phyloP scores from a whole-genome alignment of 768 basidiomycete species.

The Pulveroboletus sp. region DNA sequence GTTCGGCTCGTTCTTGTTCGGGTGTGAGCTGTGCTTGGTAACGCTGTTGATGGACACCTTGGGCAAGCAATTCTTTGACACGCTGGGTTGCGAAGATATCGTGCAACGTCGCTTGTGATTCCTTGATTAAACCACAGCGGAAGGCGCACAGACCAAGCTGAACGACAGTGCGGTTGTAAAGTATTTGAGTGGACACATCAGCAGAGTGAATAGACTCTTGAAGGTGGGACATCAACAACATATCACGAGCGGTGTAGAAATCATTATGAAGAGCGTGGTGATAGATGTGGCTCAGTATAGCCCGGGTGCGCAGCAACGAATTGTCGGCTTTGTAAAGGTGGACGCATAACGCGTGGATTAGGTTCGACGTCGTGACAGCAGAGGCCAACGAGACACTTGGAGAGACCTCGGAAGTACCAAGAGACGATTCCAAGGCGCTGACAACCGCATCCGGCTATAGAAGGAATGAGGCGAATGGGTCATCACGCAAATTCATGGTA shows the following conservation, averaged over 20 bases:
- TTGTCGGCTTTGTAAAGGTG: conserved; percentile 91
- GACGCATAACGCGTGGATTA: conserved; percentile 86
- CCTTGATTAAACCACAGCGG: conserved; percentile 89
- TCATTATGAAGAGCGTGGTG: conserved; percentile 96
- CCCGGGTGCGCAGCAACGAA: conserved; percentile 89
- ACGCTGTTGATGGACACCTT: conserved; percentile 91
- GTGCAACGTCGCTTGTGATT: conserved; percentile 86
- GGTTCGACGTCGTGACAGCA: conserved; percentile 57
- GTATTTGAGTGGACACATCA: conserved; percentile 94
- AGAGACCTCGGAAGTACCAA: conserved; percentile 52
- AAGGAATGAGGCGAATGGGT: conserved; percentile 7
- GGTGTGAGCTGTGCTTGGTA: conserved; percentile 77
- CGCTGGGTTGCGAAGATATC: conserved; percentile 97
- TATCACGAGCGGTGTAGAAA: conserved; percentile 94
- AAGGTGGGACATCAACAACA: conserved; percentile 97
- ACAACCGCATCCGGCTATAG: conserved; percentile 87
- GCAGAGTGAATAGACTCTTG: conserved; percentile 96
- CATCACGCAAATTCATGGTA: background rate
- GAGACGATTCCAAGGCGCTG: conserved; percentile 77
- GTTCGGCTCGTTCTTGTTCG: conserved; percentile 96
- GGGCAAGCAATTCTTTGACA: conserved; percentile 95
- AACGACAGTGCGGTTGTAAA: conserved; percentile 96
- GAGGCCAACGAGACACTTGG: conserved; percentile 58
- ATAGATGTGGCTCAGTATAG: conserved; percentile 97
- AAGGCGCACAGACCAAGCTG: conserved; percentile 97